Base-by-base conservation (phyloP, 2,329 filamentous ascomycete genomes). In the Cytospora piceae region DNA sequence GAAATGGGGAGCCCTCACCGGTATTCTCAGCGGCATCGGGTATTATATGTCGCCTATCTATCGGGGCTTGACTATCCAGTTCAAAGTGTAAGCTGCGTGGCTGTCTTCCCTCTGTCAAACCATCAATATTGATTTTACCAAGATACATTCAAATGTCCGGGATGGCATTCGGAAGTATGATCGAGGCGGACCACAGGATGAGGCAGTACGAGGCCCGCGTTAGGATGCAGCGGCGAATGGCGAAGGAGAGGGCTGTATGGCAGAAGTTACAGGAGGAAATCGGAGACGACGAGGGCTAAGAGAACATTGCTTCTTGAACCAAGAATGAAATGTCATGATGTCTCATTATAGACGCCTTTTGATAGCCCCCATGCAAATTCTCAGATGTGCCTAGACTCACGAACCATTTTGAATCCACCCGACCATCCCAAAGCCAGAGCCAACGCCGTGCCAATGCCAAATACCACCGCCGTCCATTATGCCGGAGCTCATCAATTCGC, bases 131-230 rank as follows among this genome's bases (percentile, higher is more conserved):
- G 27, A 60, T 32, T 24, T 53, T 63, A 64, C 56, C 64, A 72
- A 94, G 91, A 34, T 94, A 92, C 74, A 80, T 94, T 20, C 90
- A 93, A 76, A 92, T 93, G 89, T 91, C 89, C n/a, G 89, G 87
- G 67, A 94, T 94, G 91, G 88, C 91, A n/a, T 73, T 92, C 39
- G 91, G 91, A 53, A 84, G 87, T 72, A 91, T 91, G 83, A 83
- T 94, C 62, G 90, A 93, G 79, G 91, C 90, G 3, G 91, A 94
- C 73, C 78, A 81, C 64, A 82, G 88, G 58, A 81, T 94, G 71
- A 83, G 89, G 61, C 79, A 83, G 66, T 92, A 91, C 71, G 90
- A 93, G 75, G 81, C 87, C 15, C 80, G 81, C 54, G 79, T 93
- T 69, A 81, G 90, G 67, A 83, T 87, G 73, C 84, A 90, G 71